Evolutionary conservation across 148 eudicot genomes (phyloP).

Genomic region (Spergularia bocconei): DNA sequence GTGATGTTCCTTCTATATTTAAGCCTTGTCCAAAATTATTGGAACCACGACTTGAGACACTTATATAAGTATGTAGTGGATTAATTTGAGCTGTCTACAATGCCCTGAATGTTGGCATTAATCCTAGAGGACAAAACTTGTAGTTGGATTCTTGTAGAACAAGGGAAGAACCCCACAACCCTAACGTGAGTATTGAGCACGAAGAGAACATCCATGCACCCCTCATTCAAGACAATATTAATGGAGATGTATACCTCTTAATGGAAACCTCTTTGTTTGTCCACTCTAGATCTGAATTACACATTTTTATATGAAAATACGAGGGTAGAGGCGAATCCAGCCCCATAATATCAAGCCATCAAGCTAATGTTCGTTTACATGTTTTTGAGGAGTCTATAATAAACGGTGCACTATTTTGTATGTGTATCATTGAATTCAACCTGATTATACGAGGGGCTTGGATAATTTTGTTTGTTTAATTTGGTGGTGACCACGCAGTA

Average conservation of each 20-base stretch:
- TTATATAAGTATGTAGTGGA: neutral
- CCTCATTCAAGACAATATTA: constrained; percentile 5
- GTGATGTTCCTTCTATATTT: neutral
- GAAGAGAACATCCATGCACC: constrained; percentile 11
- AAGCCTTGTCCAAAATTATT: constrained; percentile 12
- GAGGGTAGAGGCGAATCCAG: too few species aligned
- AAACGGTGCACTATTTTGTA: too few species aligned
- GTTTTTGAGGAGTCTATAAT: too few species aligned
- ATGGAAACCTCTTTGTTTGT: neutral
- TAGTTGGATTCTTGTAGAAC: constrained; percentile 1
- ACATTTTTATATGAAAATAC: too few species aligned
- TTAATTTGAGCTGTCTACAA: constrained; percentile 4
- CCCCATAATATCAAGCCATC: too few species aligned
- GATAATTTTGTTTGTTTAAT: neutral
- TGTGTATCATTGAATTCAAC: too few species aligned
- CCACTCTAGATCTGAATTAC: too few species aligned
- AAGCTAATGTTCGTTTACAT: too few species aligned
- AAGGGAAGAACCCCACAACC: neutral
- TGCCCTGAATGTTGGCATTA: too few species aligned
- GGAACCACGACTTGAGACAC: neutral
- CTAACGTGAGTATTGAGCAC: constrained; percentile 9
- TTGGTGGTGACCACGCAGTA: neutral
- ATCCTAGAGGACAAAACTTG: constrained; percentile 2
- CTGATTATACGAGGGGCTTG: neutral
- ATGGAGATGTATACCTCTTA: neutral